Evolutionary conservation across 164 flowering plant species (phyloP), one percentile per base, ranked within the genome.

Genomic region (Echeveria elegans): DNA sequence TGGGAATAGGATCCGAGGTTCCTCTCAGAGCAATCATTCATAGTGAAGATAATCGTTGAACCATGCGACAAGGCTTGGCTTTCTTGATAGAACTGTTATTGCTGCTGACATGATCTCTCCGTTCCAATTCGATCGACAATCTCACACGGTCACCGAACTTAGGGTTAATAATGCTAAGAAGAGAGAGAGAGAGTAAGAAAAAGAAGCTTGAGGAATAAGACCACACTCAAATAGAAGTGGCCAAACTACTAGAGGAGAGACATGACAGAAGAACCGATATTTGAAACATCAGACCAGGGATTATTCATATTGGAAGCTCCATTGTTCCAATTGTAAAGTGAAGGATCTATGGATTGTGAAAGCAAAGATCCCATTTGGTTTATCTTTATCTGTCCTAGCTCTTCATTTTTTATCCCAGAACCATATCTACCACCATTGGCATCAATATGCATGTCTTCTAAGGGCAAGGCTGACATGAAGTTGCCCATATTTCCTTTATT

Each of bases 61-160:
- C 82, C 68, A 74, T 80, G 18, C 15, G 71, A 1, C 7, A 63
- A 63, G 19, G 41, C 36, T n/a, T 63, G 80, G 82, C 79, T 74
- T 77, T 68, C 56, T 61, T 47, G 68, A 52, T 52, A 4, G 6
- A 58, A 29, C 21, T 26, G 26, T n/a, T n/a, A 38, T 77, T 82
- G 87, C 90, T 48, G 66, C 86, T 81, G 89, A 85, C 88, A 87
- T 84, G 88, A 88, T 82, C 86, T 28, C 89, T 84, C 88, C 81
- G 89, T 86, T 88, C 90, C 86, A 71, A 76, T 61, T 73, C 81
- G 75, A 77, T 72, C 69, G 74, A 59, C 72, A 70, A 30, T 50
- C 53, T 66, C 29, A n/a, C n/a, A 34, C 16, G 40, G 5, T 48
- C 45, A 21, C 40, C 61, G 36, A 52, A 41, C 53, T 26, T 30